Percentiles rank a stretch among this genome's conserved stretches.
These are phyloP conservation scores for Salinomyces thailandicus DNA, from an alignment of 2,329 filamentous ascomycete genomes.

Conservation along the genomic window DNA sequence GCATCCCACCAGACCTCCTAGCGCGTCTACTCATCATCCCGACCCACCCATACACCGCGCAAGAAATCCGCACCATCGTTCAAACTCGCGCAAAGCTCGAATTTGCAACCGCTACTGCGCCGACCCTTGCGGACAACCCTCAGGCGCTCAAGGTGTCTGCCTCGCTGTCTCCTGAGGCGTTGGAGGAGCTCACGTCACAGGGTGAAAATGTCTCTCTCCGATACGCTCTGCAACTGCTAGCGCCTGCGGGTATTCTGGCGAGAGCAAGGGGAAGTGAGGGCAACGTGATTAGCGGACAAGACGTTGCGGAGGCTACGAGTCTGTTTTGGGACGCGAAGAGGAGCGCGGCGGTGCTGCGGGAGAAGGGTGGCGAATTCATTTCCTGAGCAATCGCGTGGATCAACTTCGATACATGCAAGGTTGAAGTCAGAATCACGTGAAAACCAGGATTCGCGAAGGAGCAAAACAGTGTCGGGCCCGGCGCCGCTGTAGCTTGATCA, in stretches of 20 bases:
- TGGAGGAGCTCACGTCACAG: constrained; percentile 77
- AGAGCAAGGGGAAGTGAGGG: constrained; percentile 47
- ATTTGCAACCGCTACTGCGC: constrained; percentile 26
- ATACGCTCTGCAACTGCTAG: constrained; percentile 86
- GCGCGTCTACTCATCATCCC: constrained; percentile 92
- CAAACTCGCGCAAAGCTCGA: constrained; percentile 55
- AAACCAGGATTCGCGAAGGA: too few relatives aligned
- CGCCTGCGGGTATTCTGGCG: constrained; percentile 81
- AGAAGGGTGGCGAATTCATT: constrained; percentile 2
- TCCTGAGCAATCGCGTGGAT: constrained; percentile 2
- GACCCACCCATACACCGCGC: constrained; percentile 74
- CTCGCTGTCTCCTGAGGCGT: constrained; percentile 65
- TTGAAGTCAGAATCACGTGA: too few relatives aligned
- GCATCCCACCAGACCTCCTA: constrained; percentile 86
- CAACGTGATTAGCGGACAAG: constrained; percentile 39
- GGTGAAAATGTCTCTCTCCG: constrained; percentile 82
- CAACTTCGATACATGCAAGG: too few relatives aligned
- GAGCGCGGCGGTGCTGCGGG: constrained; percentile 28
- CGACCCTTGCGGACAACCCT: constrained; percentile 22
- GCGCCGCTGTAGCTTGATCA: too few relatives aligned
- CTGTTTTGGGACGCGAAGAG: constrained; percentile 40
- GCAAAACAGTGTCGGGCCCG: too few relatives aligned
- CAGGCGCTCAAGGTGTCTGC: constrained; percentile 61
- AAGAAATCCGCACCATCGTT: constrained; percentile 90
- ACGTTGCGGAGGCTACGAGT: constrained; percentile 42